Percentiles rank a stretch among this genome's conserved stretches.
Conservation (phyloP, 1,284 basidiomycete genomes). For the Ganoderma lucidum region DNA sequence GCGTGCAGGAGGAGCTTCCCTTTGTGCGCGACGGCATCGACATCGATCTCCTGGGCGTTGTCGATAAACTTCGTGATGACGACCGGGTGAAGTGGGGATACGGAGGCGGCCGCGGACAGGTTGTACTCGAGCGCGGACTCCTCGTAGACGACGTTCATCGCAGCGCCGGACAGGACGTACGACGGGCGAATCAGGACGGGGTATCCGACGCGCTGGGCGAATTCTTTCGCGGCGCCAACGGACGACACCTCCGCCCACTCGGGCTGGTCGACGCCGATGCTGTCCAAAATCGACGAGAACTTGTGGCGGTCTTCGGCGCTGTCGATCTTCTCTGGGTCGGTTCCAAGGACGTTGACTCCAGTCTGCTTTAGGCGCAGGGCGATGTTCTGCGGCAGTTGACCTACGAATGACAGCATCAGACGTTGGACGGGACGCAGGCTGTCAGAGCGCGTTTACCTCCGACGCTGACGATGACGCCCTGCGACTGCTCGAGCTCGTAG, state of each 20-base stretch:
- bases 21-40: constrained; percentile 96
- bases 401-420: constrained; percentile 45
- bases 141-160: constrained; percentile 99
- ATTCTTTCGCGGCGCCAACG: constrained; percentile 91
- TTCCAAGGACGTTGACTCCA: constrained; percentile 94
- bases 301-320: constrained; percentile 99
- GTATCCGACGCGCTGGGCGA: constrained; percentile 90
- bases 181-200: constrained; percentile 97
- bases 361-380: constrained; percentile 93
- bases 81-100: constrained; percentile 97
- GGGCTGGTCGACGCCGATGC: constrained; percentile 96
- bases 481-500: constrained; percentile 94
- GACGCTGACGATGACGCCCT: constrained; percentile 96
- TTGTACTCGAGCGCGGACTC: constrained; percentile 91
- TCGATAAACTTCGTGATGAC: constrained; percentile 99
- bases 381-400: constrained; percentile 98
- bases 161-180: constrained; percentile 98
- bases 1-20: constrained; percentile 96
- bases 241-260: constrained; percentile 95
- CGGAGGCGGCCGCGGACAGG: constrained; percentile 92
- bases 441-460: constrained; percentile 69
- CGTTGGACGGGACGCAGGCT: neutral
- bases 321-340: constrained; percentile 95
- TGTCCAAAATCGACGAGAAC: constrained; percentile 96
- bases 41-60: constrained; percentile 96